These are phyloP conservation scores for Polyporus tsugae DNA, from an alignment of 1,284 basidiomycete genomes.

Conservation along the genomic window DNA sequence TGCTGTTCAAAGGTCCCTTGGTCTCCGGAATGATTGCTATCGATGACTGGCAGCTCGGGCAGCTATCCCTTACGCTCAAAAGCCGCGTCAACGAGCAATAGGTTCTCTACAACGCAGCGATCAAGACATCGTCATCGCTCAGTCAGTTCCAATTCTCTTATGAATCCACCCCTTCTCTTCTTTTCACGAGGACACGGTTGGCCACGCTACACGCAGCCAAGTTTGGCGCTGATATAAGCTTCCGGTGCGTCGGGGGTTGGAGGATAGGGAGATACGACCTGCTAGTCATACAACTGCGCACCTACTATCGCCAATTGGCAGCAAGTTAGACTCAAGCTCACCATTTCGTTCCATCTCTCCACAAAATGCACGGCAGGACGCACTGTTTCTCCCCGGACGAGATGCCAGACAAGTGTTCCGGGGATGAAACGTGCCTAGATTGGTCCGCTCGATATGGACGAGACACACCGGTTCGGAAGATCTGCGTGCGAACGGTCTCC, in stretches of 20 bases:
- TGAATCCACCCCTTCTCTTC: constrained; percentile 8
- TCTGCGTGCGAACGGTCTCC: constrained; percentile 35
- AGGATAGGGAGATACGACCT: constrained; percentile 5
- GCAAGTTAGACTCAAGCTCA: not conserved
- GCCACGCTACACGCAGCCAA: constrained; percentile 9
- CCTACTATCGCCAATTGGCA: not conserved
- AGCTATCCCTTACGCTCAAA: not conserved
- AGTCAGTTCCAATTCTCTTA: constrained; percentile 9
- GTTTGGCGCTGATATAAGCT: constrained; percentile 21
- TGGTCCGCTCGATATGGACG: constrained; percentile 14
- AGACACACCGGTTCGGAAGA: constrained; percentile 22
- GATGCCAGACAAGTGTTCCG: not conserved
- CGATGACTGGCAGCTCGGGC: constrained; percentile 21
- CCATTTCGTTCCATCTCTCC: not conserved
- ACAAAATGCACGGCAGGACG: not conserved
- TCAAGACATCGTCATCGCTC: constrained; percentile 29
- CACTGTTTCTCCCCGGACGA: constrained; percentile 1
- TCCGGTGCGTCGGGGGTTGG: constrained; percentile 16
- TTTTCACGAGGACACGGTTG: constrained; percentile 14
- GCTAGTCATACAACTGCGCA: not conserved
- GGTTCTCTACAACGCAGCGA: constrained; percentile 7
- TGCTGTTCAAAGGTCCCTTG: constrained; percentile 23
- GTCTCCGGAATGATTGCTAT: constrained; percentile 21
- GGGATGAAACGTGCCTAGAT: constrained; percentile 21
- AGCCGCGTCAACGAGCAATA: constrained; percentile 2